Conservation (phyloP, 1,284 basidiomycete genomes). For the Ceratobasidium sp. region DNA sequence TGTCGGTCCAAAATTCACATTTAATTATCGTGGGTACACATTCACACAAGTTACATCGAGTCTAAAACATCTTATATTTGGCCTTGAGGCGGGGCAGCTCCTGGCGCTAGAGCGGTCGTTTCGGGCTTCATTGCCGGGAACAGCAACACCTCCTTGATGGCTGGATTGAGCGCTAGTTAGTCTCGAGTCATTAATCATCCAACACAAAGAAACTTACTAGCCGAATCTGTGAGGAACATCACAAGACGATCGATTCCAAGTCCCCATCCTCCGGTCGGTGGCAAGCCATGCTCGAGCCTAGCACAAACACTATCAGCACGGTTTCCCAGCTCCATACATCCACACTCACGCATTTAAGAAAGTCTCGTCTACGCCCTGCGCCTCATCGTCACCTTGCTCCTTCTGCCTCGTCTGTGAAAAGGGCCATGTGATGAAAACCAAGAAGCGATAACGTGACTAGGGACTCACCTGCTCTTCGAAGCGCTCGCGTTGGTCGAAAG, state of each 20-base stretch:
- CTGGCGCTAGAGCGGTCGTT: constrained; percentile 40
- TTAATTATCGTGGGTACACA: no score
- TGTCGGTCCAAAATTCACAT: no score
- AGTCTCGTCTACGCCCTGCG: constrained; percentile 95
- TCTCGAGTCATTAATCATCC: neutral
- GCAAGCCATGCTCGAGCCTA: constrained; percentile 95
- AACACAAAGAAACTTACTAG: constrained; percentile 66
- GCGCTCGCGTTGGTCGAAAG: constrained; percentile 93
- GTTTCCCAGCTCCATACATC: neutral
- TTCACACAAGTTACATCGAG: no score
- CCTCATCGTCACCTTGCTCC: constrained; percentile 97
- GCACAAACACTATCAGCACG: constrained; percentile 13
- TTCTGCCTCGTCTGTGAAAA: constrained; percentile 79
- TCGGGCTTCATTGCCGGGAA: constrained; percentile 92
- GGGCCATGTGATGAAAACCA: constrained; percentile 15
- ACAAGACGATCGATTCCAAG: constrained; percentile 93
- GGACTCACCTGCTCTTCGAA: constrained; percentile 89
- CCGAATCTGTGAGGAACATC: constrained; percentile 95
- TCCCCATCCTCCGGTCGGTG: constrained; percentile 97
- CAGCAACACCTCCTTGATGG: constrained; percentile 89
- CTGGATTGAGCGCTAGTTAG: constrained; percentile 58
- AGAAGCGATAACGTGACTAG: constrained; percentile 16
- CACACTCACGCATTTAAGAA: constrained; percentile 88
- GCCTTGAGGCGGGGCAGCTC: constrained; percentile 12
- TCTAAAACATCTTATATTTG: constrained; percentile 18